phyloP scores from a whole-genome alignment of 495 filamentous ascomycete genomes.

The Cercophora samala region DNA sequence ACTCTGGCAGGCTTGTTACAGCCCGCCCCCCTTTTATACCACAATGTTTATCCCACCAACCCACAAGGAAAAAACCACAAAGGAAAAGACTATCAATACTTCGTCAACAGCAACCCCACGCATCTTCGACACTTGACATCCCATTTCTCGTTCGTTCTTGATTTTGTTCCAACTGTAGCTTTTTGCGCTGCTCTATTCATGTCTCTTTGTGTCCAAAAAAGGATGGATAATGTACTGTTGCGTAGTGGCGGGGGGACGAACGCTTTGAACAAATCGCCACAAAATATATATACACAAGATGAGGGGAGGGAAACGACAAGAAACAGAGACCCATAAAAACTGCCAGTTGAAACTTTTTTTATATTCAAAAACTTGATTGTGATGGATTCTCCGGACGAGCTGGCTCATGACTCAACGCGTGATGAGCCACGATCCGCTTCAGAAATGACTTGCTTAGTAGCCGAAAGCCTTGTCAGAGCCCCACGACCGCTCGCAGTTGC shows the following conservation, averaged over 20 bases:
- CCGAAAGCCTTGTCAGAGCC: conserved; percentile 58
- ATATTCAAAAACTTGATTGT: conserved; percentile 11
- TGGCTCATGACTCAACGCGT: neutral
- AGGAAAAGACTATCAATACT: neutral
- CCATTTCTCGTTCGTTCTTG: neutral
- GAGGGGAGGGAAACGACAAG: neutral
- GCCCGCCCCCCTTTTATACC: neutral
- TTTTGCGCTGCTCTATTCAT: neutral
- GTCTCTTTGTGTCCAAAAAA: neutral
- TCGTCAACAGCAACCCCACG: neutral
- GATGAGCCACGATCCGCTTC: neutral
- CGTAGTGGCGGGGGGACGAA: neutral
- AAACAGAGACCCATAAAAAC: conserved; percentile 3
- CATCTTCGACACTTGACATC: neutral
- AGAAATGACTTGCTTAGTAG: conserved; percentile 27
- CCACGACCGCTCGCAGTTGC: conserved; percentile 77
- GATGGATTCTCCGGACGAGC: neutral
- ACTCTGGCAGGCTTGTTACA: neutral
- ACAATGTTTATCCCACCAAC: neutral
- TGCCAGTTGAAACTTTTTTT: conserved; percentile 7
- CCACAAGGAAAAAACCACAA: neutral
- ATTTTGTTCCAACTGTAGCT: neutral
- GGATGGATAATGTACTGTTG: neutral
- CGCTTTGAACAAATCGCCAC: neutral
- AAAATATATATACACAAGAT: neutral